Percentiles rank a stretch among this genome's conserved stretches.
Evolutionary conservation across 1,139 yeast species (phyloP).

Genomic region (Kodamaea suecica): DNA sequence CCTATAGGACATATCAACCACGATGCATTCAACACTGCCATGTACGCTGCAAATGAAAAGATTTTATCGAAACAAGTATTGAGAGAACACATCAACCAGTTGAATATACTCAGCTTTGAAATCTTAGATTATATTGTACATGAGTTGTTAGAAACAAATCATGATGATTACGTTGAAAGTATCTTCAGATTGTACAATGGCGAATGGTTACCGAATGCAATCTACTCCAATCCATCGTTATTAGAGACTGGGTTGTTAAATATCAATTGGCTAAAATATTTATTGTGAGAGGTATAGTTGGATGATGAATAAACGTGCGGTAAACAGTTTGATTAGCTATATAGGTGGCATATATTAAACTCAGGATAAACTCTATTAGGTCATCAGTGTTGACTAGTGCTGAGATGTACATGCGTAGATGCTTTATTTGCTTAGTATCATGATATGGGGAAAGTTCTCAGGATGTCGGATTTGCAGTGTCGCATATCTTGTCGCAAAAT

Average conservation of each 20-base stretch:
- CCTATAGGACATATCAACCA: conserved; percentile 40
- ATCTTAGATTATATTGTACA: conserved; percentile 32
- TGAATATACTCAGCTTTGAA: conserved; percentile 32
- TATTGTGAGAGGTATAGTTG: conserved; percentile 23
- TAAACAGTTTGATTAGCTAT: too few relatives aligned
- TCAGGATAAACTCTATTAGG: too few relatives aligned
- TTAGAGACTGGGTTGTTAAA: conserved; percentile 36
- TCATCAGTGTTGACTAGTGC: too few relatives aligned
- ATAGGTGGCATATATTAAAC: too few relatives aligned
- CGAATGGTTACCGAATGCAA: conserved; percentile 42
- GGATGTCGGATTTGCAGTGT: too few relatives aligned
- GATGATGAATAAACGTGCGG: neutral
- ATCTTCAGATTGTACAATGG: conserved; percentile 38
- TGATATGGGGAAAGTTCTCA: too few relatives aligned
- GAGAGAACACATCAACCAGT: conserved; percentile 17
- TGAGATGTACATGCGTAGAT: too few relatives aligned
- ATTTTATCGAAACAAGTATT: conserved; percentile 24
- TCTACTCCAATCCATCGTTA: conserved; percentile 42
- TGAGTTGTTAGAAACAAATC: conserved; percentile 26
- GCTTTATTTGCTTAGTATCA: too few relatives aligned
- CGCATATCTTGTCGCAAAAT: neutral
- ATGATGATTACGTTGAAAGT: conserved; percentile 23
- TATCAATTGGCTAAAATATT: conserved; percentile 40
- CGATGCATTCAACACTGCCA: conserved; percentile 31
- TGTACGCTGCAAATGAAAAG: conserved; percentile 23